Percentiles rank a stretch among this genome's conserved stretches.
Evolutionary conservation across 2,329 filamentous ascomycete species (phyloP).

Genomic region (Diaporthe helianthi): DNA sequence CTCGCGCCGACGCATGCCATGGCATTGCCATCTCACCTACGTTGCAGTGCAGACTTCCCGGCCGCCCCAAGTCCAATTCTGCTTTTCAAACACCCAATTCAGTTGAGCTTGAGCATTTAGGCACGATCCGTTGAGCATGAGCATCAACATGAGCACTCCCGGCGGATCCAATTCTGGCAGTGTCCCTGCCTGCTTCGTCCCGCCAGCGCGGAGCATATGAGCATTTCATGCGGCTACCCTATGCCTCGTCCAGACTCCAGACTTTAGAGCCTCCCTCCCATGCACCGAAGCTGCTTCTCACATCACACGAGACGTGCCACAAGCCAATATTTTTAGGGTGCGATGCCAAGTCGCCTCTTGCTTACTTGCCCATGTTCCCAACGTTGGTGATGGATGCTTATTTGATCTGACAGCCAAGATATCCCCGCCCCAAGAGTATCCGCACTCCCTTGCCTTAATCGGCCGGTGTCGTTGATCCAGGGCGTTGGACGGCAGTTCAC

Average conservation of each 20-base stretch:
- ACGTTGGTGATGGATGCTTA: slow-evolving; percentile 6
- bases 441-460: neutral
- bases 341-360: neutral
- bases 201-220: neutral
- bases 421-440: neutral
- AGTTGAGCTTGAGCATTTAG: neutral
- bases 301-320: neutral
- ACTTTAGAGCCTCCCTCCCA: neutral
- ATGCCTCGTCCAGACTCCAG: neutral
- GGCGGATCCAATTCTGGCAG: slow-evolving; percentile 16
- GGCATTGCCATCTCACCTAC: neutral
- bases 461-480: neutral
- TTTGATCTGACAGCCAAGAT: neutral
- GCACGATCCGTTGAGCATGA: too few species aligned
- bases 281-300: neutral
- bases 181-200: slow-evolving; percentile 12
- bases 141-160: slow-evolving; percentile 7
- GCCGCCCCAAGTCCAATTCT: neutral
- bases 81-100: neutral
- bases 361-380: neutral
- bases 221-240: slow-evolving; percentile 8
- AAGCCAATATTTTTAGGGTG: neutral
- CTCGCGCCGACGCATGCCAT: neutral
- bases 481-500: slow-evolving; percentile 4
- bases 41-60: slow-evolving; percentile 16